These are phyloP conservation scores for Chondrus crispus DNA, from an alignment of 23 red algal genomes.

Conservation along the genomic window DNA sequence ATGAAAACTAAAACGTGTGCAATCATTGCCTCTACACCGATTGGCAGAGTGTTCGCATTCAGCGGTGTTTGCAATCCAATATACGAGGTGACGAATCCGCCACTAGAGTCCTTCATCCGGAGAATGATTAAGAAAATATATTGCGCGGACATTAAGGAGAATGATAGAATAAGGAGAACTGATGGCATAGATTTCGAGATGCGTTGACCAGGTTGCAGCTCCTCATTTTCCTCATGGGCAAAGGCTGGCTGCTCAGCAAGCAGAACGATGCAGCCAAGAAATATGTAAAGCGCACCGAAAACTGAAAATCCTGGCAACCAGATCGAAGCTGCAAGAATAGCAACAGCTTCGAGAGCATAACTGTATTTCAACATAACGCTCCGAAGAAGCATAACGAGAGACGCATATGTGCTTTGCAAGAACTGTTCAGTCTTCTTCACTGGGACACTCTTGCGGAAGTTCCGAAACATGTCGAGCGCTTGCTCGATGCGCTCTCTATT, in stretches of 20 bases:
- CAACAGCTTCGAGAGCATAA: constrained; percentile 1
- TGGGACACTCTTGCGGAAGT: constrained; percentile 2
- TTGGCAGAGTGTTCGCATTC: background rate
- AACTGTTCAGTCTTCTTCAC: background rate
- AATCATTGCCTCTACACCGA: constrained; percentile 10
- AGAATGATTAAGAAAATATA: constrained; percentile 32
- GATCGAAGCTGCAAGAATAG: background rate
- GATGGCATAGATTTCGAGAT: background rate
- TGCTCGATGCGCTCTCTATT: background rate
- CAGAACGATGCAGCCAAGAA: constrained; percentile 8
- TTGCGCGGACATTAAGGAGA: constrained; percentile 17
- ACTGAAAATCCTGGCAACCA: constrained; percentile 18
- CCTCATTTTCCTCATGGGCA: background rate
- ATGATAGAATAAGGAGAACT: constrained; percentile 19
- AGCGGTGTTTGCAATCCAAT: background rate
- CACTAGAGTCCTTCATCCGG: background rate
- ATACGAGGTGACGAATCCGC: background rate
- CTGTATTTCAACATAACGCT: background rate
- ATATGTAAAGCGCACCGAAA: constrained; percentile 17
- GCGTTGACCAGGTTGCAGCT: background rate
- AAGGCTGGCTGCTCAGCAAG: background rate
- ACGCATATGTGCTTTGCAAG: background rate
- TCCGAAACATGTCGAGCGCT: background rate
- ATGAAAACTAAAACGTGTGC: constrained; percentile 25
- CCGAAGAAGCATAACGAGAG: background rate